Base-by-base conservation (phyloP, 345 rosid species). In the Viola odorata region DNA sequence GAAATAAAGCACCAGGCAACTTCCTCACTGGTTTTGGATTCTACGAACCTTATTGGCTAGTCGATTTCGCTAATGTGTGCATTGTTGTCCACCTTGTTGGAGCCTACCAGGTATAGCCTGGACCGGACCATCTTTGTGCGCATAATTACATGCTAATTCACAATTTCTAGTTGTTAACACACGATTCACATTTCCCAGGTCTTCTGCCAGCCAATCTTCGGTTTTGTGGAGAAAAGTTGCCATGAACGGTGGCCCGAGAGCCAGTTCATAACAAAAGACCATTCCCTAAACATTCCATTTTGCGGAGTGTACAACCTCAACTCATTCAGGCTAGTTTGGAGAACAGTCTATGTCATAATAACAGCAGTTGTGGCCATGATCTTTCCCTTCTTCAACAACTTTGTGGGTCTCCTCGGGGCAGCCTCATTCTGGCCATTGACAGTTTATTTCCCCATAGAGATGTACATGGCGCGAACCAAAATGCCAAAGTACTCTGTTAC, bases 11-110 rank as follows among this genome's bases (percentile, higher is more conserved):
- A 0, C 95, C 96, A 0, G 98, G 96, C 58, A 89, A 89, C 73
- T 85, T 91, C 74, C 84, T 91, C 49, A 88, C 98, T 0, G 98
- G 91, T 4, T 89, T 89, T 12, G 98, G 94, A 8, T 92, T 89
- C 76, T 85, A 76, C 42, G 94, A 89, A 39, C 98, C 98, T 7
- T 92, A 70, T 53, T 87, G 94, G 98, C 76, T 92, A 37, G 41
- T 89, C 3, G 98, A 92, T 71, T 39, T 92, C 0, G 98, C 96
- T 38, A 92, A 92, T 50, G 70, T 84, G 47, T 89, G 91, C 83
- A 86, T 92, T 5, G 96, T 85, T 8, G 3, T 85, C 66, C 98
- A 92, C 68, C 84, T 92, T 0, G 57, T 89, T 0, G 88, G 98
- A 45, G 96, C 96, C 23, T 92, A 89, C 69, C 98, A 89, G 87